phyloP scores from a whole-genome alignment of 148 eudicot genomes.

The Rhododendron henanense region DNA sequence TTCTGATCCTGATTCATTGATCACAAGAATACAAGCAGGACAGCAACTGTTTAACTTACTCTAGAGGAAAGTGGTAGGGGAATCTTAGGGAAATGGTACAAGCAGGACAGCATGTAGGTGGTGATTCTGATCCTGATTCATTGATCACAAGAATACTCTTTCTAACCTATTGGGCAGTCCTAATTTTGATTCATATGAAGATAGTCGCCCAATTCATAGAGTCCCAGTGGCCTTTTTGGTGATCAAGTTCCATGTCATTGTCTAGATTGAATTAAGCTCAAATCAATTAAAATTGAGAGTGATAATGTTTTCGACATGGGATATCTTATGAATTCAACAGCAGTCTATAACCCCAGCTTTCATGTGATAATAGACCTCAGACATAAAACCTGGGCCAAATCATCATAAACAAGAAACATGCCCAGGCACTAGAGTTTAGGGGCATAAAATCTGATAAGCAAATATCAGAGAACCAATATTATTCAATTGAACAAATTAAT shows the following conservation, averaged over 20 bases:
- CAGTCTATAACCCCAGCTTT: not conserved
- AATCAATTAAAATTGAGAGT: not conserved
- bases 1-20: not conserved
- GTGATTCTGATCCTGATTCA: not conserved
- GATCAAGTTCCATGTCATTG: not conserved
- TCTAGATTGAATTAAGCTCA: not conserved
- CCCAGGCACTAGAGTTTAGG: not conserved
- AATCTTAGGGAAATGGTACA: not conserved
- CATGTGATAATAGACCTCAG: not conserved
- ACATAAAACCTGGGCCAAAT: not conserved
- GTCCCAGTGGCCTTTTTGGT: not conserved
- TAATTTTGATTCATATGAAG: not conserved
- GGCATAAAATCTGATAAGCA: not conserved
- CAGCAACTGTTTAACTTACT: not conserved
- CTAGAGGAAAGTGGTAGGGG: not conserved
- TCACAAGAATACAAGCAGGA: not conserved
- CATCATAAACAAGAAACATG: conserved; percentile 5
- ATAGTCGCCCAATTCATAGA: not conserved
- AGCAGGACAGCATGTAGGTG: not conserved
- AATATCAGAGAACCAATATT: not conserved
- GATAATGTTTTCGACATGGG: not conserved
- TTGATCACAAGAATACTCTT: not conserved
- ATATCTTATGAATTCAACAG: not conserved
- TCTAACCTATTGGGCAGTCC: not conserved
- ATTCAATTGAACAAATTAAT: not conserved